Conservation (phyloP, 495 filamentous ascomycete genomes). For the Daldinia decipiens region DNA sequence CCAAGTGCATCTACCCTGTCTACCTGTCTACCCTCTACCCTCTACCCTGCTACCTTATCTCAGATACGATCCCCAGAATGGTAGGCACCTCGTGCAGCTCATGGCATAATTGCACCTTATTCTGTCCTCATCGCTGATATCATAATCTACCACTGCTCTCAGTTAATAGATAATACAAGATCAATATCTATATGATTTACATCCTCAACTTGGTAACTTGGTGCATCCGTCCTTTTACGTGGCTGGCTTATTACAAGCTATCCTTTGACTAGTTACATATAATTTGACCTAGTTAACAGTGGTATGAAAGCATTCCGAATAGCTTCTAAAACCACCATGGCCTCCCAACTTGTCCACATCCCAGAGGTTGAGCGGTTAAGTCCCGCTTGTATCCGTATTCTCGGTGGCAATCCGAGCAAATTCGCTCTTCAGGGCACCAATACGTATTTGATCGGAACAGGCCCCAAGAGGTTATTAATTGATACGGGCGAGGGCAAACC, state of each 20-base stretch:
- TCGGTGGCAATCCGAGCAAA: slow-evolving; percentile 85
- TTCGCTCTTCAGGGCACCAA: slow-evolving; percentile 75
- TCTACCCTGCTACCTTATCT: background rate
- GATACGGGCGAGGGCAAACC: slow-evolving; percentile 80
- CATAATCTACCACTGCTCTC: slow-evolving; percentile 1
- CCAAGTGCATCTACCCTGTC: slow-evolving; percentile 7
- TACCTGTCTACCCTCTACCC: too few species aligned
- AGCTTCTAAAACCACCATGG: slow-evolving; percentile 45
- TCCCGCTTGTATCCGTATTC: slow-evolving; percentile 73
- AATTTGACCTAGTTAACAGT: slow-evolving; percentile 2
- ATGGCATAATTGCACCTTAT: slow-evolving; percentile 31
- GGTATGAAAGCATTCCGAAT: slow-evolving; percentile 41
- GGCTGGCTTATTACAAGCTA: background rate
- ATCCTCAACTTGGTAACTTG: background rate
- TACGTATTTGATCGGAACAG: slow-evolving; percentile 84
- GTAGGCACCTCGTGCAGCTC: background rate
- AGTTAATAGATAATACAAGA: background rate
- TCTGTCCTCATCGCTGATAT: slow-evolving; percentile 32
- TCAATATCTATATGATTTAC: background rate
- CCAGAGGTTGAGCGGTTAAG: slow-evolving; percentile 74
- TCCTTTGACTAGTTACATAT: slow-evolving; percentile 1
- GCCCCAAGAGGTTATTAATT: slow-evolving; percentile 73
- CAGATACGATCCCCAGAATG: too few species aligned
- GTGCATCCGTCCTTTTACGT: background rate
- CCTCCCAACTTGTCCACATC: slow-evolving; percentile 57